Conservation (phyloP, 345 rosid genomes). For the Draba incana region DNA sequence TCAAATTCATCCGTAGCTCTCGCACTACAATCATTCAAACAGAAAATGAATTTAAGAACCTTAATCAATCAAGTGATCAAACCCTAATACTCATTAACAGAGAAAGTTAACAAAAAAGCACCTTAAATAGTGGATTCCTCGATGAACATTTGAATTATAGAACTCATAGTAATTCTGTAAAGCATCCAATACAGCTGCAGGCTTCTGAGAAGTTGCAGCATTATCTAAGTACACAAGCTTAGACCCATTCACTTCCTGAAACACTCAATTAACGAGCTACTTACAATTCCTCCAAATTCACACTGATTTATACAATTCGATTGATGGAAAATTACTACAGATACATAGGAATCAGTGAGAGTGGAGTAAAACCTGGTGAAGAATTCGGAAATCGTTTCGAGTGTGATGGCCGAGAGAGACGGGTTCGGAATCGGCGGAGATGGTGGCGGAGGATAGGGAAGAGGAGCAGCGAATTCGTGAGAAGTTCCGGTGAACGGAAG, state of each 20-base stretch:
- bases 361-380: constrained; percentile 59
- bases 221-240: constrained; percentile 90
- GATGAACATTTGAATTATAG: constrained; percentile 86
- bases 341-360: neutral
- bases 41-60: neutral
- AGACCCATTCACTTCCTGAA: constrained; percentile 78
- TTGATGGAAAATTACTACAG: neutral
- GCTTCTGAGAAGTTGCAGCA: constrained; percentile 99
- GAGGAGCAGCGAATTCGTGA: constrained; percentile 27
- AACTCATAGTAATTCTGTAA: constrained; percentile 71
- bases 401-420: constrained; percentile 76
- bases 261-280: neutral
- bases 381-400: constrained; percentile 84
- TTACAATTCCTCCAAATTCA: neutral
- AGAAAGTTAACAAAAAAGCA: constrained; percentile 5
- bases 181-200: constrained; percentile 67
- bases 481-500: constrained; percentile 24
- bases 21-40: constrained; percentile 51
- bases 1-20: constrained; percentile 94
- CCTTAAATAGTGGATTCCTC: constrained; percentile 91
- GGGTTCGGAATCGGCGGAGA: constrained; percentile 43
- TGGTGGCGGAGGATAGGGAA: constrained; percentile 40
- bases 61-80: constrained; percentile 11
- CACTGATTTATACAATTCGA: neutral
- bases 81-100: neutral